Conservation (phyloP, 495 filamentous ascomycete genomes). For the Letharia columbiana region DNA sequence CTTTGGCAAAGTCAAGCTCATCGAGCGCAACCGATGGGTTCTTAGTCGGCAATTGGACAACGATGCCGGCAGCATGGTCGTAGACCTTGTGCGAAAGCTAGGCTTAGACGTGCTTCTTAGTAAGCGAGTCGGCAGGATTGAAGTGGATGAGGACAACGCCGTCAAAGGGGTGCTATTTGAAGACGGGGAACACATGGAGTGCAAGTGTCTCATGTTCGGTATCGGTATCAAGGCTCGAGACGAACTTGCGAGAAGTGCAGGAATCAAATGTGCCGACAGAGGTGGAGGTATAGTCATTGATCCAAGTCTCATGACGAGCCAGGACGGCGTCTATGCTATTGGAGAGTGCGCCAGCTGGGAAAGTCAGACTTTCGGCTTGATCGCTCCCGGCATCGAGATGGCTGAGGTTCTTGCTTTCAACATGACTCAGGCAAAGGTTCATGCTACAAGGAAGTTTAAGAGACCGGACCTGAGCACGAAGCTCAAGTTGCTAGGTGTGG, state of each 20-base stretch:
- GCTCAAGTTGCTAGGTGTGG: constrained; percentile 84
- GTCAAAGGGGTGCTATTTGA: constrained; percentile 75
- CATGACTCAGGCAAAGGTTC: constrained; percentile 70
- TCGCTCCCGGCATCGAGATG: constrained; percentile 94
- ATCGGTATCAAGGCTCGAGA: constrained; percentile 84
- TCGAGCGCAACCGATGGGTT: constrained; percentile 88
- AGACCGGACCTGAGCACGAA: constrained; percentile 90
- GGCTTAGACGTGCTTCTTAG: constrained; percentile 78
- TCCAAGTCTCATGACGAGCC: constrained; percentile 58
- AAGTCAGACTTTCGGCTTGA: constrained; percentile 85
- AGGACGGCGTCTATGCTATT: constrained; percentile 74
- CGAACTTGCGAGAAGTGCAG: constrained; percentile 61
- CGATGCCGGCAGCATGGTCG: constrained; percentile 77
- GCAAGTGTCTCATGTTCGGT: constrained; percentile 83
- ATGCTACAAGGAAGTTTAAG: constrained; percentile 64
- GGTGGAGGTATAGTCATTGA: constrained; percentile 74
- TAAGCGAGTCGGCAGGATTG: constrained; percentile 67
- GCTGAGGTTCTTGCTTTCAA: constrained; percentile 94
- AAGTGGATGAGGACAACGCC: constrained; percentile 54
- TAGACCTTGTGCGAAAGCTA: constrained; percentile 72
- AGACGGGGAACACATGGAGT: constrained; percentile 75
- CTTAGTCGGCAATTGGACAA: constrained; percentile 76
- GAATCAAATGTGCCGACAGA: constrained; percentile 64
- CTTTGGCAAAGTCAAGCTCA: constrained; percentile 69
- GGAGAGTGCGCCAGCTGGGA: constrained; percentile 96